These are phyloP conservation scores for Aspergillus ostianus DNA, from an alignment of 495 filamentous ascomycete genomes.

Conservation along the genomic window DNA sequence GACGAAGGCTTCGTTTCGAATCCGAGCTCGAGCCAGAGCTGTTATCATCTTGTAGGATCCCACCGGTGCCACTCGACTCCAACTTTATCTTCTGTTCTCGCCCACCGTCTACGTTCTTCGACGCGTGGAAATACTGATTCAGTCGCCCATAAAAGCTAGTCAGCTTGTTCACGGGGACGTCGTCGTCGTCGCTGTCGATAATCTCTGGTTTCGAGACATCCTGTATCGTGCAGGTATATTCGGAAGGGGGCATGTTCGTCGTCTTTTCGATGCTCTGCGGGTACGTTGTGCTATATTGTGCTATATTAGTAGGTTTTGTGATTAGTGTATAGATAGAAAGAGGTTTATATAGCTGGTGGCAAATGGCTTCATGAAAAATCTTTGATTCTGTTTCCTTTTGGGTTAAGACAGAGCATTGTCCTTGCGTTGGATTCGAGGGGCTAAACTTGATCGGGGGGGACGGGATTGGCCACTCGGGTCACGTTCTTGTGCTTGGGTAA, in stretches of 20 bases:
- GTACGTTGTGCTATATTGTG: not conserved
- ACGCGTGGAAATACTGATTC: constrained; percentile 39
- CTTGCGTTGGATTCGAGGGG: not conserved
- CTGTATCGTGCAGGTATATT: not conserved
- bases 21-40: not conserved
- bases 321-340: not conserved
- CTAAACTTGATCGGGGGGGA: not conserved
- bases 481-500: not conserved
- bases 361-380: not conserved
- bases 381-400: not conserved
- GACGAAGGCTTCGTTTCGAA: not conserved
- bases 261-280: not conserved
- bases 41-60: not conserved
- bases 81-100: not conserved
- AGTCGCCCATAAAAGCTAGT: constrained; percentile 58
- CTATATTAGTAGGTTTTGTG: not conserved
- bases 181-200: constrained; percentile 9
- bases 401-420: not conserved
- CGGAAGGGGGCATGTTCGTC: not conserved
- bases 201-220: not conserved
- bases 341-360: not conserved
- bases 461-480: not conserved
- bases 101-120: constrained; percentile 6
- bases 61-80: not conserved
- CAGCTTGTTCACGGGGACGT: constrained; percentile 36